Evolutionary conservation across 2,329 filamentous ascomycete species (phyloP).

Genomic region (Trichoderma endophyticum): DNA sequence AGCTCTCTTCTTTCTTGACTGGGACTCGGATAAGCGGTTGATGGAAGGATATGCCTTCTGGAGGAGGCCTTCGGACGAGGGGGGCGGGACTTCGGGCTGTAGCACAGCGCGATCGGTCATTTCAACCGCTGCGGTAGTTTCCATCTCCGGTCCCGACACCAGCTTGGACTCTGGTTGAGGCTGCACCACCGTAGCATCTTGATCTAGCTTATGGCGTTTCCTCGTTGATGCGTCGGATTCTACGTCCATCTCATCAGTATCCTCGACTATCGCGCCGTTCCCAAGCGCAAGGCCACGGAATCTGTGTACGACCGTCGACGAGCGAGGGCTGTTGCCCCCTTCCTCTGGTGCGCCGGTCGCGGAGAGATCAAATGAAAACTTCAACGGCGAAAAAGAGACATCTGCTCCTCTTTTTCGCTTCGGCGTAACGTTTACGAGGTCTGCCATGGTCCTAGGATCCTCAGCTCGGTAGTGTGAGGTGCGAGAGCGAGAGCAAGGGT

Average conservation of each 20-base stretch:
- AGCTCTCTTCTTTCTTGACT: constrained; percentile 36
- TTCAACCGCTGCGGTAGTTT: not conserved
- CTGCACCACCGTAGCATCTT: constrained; percentile 24
- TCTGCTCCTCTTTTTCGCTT: constrained; percentile 47
- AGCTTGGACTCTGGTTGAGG: not conserved
- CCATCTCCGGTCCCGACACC: not conserved
- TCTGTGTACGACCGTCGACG: constrained; percentile 46
- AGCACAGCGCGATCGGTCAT: not conserved
- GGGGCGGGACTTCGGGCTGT: not conserved
- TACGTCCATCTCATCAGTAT: constrained; percentile 27
- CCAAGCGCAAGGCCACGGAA: constrained; percentile 50
- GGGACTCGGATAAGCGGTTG: constrained; percentile 39
- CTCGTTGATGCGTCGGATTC: constrained; percentile 33
- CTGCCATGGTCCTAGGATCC: constrained; percentile 14
- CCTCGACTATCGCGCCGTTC: constrained; percentile 40
- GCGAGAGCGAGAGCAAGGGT: not conserved
- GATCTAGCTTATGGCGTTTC: constrained; percentile 39
- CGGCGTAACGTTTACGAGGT: constrained; percentile 34
- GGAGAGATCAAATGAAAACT: constrained; percentile 47
- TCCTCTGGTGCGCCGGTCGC: constrained; percentile 37
- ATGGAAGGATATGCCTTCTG: constrained; percentile 34
- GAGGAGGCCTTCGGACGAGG: constrained; percentile 1
- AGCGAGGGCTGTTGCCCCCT: constrained; percentile 51
- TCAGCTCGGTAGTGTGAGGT: not conserved
- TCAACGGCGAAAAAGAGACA: constrained; percentile 32